Evolutionary conservation across 2,329 filamentous ascomycete species (phyloP).

Genomic region (Neonectria ditissima): DNA sequence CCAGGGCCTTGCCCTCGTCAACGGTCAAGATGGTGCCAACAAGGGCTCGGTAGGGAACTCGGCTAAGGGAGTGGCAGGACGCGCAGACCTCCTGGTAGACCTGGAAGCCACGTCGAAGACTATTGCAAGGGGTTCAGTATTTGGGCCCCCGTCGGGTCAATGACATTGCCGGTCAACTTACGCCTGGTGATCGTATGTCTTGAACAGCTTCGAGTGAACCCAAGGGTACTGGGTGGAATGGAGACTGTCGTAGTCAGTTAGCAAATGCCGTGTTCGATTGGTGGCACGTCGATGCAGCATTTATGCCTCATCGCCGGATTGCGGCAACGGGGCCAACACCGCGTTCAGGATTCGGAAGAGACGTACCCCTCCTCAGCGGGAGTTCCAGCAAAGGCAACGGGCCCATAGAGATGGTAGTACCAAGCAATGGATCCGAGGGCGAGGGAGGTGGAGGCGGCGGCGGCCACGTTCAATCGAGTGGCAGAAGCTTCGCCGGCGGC

Average conservation of each 20-base stretch:
- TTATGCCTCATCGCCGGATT: constrained; percentile 51
- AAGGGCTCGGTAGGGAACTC: constrained; percentile 91
- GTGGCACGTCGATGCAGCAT: constrained; percentile 36
- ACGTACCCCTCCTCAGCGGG: constrained; percentile 98
- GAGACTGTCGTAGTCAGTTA: constrained; percentile 70
- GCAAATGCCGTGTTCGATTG: constrained; percentile 35
- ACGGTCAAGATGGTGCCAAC: constrained; percentile 95
- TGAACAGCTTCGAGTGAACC: constrained; percentile 91
- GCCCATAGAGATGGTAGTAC: constrained; percentile 97
- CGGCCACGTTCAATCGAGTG: constrained; percentile 87
- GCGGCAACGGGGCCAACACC: constrained; percentile 16
- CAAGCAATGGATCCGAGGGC: constrained; percentile 92
- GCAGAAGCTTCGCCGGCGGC: constrained; percentile 77
- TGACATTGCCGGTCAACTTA: constrained; percentile 66
- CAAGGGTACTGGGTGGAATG: constrained; percentile 94
- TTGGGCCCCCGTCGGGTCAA: constrained; percentile 20
- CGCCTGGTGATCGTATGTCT: constrained; percentile 97
- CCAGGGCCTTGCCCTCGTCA: constrained; percentile 96
- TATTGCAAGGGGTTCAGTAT: constrained; percentile 52
- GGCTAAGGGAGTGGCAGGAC: constrained; percentile 94
- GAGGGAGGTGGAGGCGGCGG: constrained; percentile 85
- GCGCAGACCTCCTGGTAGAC: constrained; percentile 99
- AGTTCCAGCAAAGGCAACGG: constrained; percentile 87
- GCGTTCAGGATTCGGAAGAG: constrained; percentile 25
- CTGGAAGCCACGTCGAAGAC: constrained; percentile 98